Evolutionary conservation across 129 eudicot genomes (phyloP).

Genomic region (Helianthus tuberosus): DNA sequence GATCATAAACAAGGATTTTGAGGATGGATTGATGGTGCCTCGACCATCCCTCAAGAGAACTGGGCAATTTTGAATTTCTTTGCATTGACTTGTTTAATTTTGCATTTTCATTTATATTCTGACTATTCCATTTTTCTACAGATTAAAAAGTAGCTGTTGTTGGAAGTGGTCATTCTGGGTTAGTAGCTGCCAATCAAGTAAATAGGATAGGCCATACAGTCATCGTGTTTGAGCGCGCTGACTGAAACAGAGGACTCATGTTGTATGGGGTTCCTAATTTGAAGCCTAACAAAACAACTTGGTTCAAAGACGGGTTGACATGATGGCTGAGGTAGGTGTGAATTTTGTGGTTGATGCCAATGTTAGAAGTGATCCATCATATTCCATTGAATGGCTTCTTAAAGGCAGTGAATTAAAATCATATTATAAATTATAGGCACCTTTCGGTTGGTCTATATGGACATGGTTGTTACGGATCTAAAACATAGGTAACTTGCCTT

Average conservation of each 20-base stretch:
- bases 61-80: conserved; percentile 52
- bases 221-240: conserved; percentile 93
- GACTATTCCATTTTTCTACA: conserved; percentile 31
- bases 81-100: not conserved
- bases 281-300: conserved; percentile 85
- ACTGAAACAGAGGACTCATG: conserved; percentile 97
- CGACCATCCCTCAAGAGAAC: conserved; percentile 83
- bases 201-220: conserved; percentile 84
- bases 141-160: conserved; percentile 77
- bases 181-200: conserved; percentile 97
- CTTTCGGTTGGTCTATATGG: too few relatives aligned
- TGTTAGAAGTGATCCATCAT: not conserved
- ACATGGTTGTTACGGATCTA: too few relatives aligned
- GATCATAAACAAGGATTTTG: conserved; percentile 91
- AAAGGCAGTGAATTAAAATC: too few relatives aligned
- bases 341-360: conserved; percentile 74
- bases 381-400: too few relatives aligned
- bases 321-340: conserved; percentile 92
- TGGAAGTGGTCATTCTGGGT: conserved; percentile 98
- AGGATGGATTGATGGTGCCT: conserved; percentile 99
- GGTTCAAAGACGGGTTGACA: conserved; percentile 90
- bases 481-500: too few relatives aligned
- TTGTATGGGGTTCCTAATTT: conserved; percentile 99
- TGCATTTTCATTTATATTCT: not conserved
- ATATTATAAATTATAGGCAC: too few relatives aligned